These are phyloP conservation scores for Capsicum chinense DNA, from an alignment of 257 asterid genomes.

Conservation along the genomic window DNA sequence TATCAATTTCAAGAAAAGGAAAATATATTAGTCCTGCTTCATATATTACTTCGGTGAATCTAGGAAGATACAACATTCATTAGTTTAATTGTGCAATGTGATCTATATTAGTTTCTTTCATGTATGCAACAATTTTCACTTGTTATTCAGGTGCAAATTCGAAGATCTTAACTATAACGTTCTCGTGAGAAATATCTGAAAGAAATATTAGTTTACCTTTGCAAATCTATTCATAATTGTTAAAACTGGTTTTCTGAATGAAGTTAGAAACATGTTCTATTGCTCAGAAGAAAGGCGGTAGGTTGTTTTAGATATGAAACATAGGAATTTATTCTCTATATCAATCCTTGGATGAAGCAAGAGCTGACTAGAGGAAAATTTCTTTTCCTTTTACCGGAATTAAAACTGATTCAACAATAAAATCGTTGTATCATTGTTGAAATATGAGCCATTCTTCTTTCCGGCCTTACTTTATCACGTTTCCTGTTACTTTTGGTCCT, in stretches of 20 bases:
- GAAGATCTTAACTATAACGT: not conserved
- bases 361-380: not conserved
- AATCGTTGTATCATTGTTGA: not conserved
- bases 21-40: not conserved
- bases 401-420: not conserved
- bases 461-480: not conserved
- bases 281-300: not conserved
- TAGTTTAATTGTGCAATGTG: not conserved
- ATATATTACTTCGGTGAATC: not conserved
- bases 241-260: not conserved
- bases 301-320: conserved; percentile 1
- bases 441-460: conserved; percentile 15
- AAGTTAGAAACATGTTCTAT: conserved; percentile 19
- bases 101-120: not conserved
- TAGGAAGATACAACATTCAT: not conserved
- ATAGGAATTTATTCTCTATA: not conserved
- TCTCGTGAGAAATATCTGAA: conserved; percentile 16
- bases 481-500: not conserved
- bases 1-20: too few species aligned
- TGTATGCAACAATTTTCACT: not conserved
- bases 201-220: not conserved
- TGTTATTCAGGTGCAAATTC: not conserved
- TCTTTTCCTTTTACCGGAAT: not conserved
- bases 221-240: not conserved
- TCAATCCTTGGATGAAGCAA: not conserved